Evolutionary conservation across 2,329 filamentous ascomycete genomes (phyloP).

Genomic region (Celoporthe dispersa): DNA sequence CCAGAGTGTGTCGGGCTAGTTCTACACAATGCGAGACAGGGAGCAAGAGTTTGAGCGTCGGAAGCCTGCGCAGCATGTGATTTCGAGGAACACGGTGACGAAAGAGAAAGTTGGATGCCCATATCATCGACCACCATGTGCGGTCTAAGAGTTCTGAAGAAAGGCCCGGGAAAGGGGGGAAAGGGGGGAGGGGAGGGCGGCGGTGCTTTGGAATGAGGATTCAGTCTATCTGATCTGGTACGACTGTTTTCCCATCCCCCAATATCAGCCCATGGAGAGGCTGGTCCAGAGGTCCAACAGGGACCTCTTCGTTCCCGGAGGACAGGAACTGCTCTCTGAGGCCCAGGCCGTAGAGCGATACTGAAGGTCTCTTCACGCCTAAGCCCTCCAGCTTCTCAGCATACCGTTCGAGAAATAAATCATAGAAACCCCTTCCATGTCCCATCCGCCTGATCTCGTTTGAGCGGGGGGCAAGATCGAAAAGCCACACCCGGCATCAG

Average conservation of each 20-base stretch:
- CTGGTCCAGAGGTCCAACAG: slow-evolving; percentile 77
- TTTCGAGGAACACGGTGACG: slow-evolving; percentile 7
- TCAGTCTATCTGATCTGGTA: slow-evolving; percentile 41
- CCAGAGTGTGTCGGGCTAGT: slow-evolving; percentile 52
- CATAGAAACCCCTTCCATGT: slow-evolving; percentile 97
- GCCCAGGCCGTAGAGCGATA: slow-evolving; percentile 74
- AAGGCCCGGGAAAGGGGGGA: too few relatives aligned
- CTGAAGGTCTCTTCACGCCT: slow-evolving; percentile 42
- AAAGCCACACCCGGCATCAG: slow-evolving; percentile 92
- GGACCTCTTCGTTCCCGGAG: slow-evolving; percentile 66
- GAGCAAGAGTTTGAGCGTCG: background rate
- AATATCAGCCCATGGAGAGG: slow-evolving; percentile 77
- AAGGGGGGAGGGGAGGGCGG: background rate
- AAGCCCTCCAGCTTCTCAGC: slow-evolving; percentile 44
- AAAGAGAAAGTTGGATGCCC: background rate
- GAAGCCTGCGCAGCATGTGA: slow-evolving; percentile 8
- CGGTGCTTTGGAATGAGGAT: slow-evolving; percentile 57
- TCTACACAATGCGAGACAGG: slow-evolving; percentile 17
- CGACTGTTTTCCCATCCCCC: slow-evolving; percentile 62
- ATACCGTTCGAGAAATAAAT: slow-evolving; percentile 85
- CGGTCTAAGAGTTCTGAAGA: slow-evolving; percentile 8
- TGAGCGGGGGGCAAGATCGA: slow-evolving; percentile 66
- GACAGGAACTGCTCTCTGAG: slow-evolving; percentile 82
- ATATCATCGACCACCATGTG: slow-evolving; percentile 17
- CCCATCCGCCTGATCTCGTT: slow-evolving; percentile 75